phyloP scores from a whole-genome alignment of 2,329 filamentous ascomycete species.

The Botrytis fragariae region DNA sequence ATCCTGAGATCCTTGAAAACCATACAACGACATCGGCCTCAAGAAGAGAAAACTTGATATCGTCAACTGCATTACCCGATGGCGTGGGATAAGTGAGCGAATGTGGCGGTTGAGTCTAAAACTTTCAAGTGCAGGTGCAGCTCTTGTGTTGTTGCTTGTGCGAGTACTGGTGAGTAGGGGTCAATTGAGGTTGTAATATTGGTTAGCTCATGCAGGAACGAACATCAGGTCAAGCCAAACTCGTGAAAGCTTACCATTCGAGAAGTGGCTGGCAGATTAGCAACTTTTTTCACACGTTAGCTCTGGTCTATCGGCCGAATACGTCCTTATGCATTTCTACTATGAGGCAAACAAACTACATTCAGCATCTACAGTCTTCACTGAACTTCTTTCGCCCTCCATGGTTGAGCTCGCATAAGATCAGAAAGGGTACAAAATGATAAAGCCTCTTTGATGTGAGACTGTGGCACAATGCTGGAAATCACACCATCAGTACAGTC shows the following conservation, averaged over 20 bases:
- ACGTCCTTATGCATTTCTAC: neutral
- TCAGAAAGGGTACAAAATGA: neutral
- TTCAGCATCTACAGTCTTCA: neutral
- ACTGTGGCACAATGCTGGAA: neutral
- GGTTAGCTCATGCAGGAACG: constrained; percentile 1
- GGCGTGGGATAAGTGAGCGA: neutral
- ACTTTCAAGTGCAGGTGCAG: neutral
- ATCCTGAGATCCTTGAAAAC: neutral
- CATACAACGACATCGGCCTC: neutral
- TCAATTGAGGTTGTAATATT: constrained; percentile 1
- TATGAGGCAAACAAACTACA: neutral
- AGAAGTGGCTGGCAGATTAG: neutral
- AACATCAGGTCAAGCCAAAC: neutral
- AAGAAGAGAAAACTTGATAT: neutral
- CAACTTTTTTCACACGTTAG: neutral
- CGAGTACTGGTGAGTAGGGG: neutral
- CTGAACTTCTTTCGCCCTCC: neutral
- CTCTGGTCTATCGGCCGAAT: neutral
- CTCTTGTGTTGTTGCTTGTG: neutral
- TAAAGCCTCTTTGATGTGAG: neutral
- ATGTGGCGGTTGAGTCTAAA: neutral
- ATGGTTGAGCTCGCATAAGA: neutral
- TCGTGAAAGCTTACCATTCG: neutral
- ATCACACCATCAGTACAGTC: neutral
- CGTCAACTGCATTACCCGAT: neutral